These are phyloP conservation scores for Amborella trichopoda DNA, from an alignment of 164 flowering plant species.

Conservation along the genomic window DNA sequence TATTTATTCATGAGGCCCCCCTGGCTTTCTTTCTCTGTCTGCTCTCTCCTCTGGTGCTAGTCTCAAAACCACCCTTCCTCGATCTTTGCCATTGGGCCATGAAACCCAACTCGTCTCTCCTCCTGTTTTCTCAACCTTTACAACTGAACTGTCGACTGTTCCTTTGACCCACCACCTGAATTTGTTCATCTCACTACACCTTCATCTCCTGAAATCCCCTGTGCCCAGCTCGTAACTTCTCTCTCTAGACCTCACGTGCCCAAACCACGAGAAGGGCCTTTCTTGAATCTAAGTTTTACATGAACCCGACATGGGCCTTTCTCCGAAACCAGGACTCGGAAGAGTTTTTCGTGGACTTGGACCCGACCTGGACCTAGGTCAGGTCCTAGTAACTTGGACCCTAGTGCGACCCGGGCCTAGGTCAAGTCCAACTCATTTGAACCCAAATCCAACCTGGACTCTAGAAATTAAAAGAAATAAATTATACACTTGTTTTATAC, in stretches of 20 bases:
- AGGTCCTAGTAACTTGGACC: too few species aligned
- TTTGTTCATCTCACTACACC: conserved; percentile 88
- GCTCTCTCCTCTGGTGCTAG: conserved; percentile 46
- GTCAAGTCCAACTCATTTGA: too few species aligned
- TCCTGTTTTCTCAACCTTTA: conserved; percentile 84
- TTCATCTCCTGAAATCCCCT: conserved; percentile 97
- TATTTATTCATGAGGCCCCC: too few species aligned
- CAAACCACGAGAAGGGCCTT: too few species aligned
- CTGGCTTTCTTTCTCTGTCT: conserved; percentile 36
- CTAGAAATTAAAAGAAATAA: too few species aligned
- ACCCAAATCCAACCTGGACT: too few species aligned
- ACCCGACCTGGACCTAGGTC: too few species aligned
- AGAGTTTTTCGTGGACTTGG: too few species aligned
- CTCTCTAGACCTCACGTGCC: conserved; percentile 46
- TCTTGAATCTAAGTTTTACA: background rate
- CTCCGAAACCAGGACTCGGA: too few species aligned
- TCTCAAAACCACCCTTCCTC: conserved; percentile 77
- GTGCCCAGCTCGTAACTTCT: conserved; percentile 52
- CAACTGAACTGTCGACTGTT: conserved; percentile 95
- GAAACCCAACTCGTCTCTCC: conserved; percentile 95
- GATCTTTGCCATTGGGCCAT: conserved; percentile 90
- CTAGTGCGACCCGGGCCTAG: too few species aligned
- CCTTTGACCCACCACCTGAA: conserved; percentile 97
- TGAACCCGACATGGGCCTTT: too few species aligned
- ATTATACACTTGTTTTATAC: too few species aligned